phyloP scores from a whole-genome alignment of 2,329 filamentous ascomycete genomes.

The Fusarium chlamydosporum region DNA sequence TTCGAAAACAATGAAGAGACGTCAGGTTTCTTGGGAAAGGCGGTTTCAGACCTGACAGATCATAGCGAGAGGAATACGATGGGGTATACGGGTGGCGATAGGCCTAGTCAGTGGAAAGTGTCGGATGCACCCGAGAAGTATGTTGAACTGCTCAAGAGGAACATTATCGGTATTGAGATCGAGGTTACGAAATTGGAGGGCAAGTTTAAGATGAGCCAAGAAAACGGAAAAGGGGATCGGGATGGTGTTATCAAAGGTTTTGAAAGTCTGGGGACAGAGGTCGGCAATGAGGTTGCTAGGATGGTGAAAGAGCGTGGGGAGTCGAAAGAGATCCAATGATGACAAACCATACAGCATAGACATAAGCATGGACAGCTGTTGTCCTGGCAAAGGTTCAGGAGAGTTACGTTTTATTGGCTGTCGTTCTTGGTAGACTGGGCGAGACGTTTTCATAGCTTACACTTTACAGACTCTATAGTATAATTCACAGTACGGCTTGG shows the following conservation, averaged over 20 bases:
- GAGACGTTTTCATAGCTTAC: too few relatives aligned
- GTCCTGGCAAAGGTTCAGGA: too few relatives aligned
- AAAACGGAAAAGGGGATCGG: constrained; percentile 65
- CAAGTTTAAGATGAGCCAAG: constrained; percentile 77
- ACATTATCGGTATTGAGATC: constrained; percentile 73
- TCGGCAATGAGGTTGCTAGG: constrained; percentile 49
- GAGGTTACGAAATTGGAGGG: constrained; percentile 67
- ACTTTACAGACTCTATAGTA: too few relatives aligned
- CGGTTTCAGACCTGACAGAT: constrained; percentile 66
- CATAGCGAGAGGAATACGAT: constrained; percentile 68
- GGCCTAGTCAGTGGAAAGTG: constrained; percentile 65
- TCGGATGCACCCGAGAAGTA: constrained; percentile 69
- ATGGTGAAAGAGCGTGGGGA: constrained; percentile 49
- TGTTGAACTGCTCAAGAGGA: constrained; percentile 68
- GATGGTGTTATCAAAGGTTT: constrained; percentile 72
- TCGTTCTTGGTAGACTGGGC: too few relatives aligned
- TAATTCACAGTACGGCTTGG: too few relatives aligned
- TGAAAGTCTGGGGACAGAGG: constrained; percentile 50
- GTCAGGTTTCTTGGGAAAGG: constrained; percentile 59
- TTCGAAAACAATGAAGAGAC: constrained; percentile 64
- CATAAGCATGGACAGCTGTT: too few relatives aligned
- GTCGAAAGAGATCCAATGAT: constrained; percentile 13
- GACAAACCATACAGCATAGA: not conserved
- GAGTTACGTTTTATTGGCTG: too few relatives aligned
- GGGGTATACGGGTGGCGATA: constrained; percentile 61